These are phyloP conservation scores for Agaricus sinodeliciosus DNA, from an alignment of 768 basidiomycete species.

Conservation along the genomic window DNA sequence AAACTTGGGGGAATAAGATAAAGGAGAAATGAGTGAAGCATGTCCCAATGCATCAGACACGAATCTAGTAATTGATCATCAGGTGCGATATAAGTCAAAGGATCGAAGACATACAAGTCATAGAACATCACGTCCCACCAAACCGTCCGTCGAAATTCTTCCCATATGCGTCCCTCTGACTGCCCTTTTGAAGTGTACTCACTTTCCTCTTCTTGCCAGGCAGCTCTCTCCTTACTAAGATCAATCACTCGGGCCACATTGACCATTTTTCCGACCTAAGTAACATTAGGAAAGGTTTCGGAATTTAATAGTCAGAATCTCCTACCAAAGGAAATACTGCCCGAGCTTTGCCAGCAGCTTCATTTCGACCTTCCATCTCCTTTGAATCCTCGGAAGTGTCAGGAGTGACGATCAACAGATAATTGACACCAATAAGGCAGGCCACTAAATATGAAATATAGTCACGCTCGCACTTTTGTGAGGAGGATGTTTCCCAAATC, in stretches of 20 bases:
- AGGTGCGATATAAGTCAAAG: constrained; percentile 4
- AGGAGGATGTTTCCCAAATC: constrained; percentile 25
- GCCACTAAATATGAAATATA: constrained; percentile 43
- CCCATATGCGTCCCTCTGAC: constrained; percentile 1
- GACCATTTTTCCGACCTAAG: constrained; percentile 63
- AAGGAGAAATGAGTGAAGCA: constrained; percentile 50
- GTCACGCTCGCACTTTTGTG: constrained; percentile 16
- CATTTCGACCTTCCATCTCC: constrained; percentile 6
- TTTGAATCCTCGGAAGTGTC: not conserved
- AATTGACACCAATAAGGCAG: constrained; percentile 47
- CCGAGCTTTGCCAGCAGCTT: constrained; percentile 2
- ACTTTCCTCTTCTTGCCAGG: constrained; percentile 24
- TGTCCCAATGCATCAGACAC: constrained; percentile 62
- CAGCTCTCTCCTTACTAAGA: constrained; percentile 47
- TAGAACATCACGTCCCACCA: constrained; percentile 82
- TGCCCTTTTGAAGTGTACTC: constrained; percentile 8
- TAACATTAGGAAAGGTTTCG: not conserved
- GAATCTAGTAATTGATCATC: constrained; percentile 38
- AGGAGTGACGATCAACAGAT: constrained; percentile 21
- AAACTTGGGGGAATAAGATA: constrained; percentile 47
- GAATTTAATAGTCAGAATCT: not conserved
- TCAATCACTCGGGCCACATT: constrained; percentile 61
- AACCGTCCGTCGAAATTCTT: constrained; percentile 32
- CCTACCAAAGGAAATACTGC: constrained; percentile 25
- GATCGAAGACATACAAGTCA: constrained; percentile 56